Conservation (phyloP, 2,329 filamentous ascomycete species). For the Ophiostoma populinum region DNA sequence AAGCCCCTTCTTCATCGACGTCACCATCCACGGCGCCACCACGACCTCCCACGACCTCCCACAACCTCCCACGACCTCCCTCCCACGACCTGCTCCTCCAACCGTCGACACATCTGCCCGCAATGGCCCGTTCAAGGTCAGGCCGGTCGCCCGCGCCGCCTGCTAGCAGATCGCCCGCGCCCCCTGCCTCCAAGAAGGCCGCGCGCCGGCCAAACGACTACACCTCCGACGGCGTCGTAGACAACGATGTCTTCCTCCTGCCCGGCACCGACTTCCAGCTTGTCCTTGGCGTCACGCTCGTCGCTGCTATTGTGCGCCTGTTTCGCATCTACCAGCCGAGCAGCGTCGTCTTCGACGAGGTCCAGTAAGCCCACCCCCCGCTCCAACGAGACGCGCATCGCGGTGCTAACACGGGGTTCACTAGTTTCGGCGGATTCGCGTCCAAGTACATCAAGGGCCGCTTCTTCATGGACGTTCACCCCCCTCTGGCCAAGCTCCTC, state of each 20-base stretch:
- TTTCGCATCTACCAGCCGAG: constrained; percentile 93
- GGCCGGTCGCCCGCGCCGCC: constrained; percentile 1
- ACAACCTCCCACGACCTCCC: too few species aligned
- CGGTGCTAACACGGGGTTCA: constrained; percentile 1
- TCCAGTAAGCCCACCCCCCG: constrained; percentile 54
- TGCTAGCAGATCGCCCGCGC: background rate
- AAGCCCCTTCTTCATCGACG: too few species aligned
- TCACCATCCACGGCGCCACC: too few species aligned
- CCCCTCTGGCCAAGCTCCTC: constrained; percentile 87
- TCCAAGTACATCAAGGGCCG: constrained; percentile 98
- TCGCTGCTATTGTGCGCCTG: constrained; percentile 66
- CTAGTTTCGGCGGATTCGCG: constrained; percentile 90
- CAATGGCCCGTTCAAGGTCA: constrained; percentile 1
- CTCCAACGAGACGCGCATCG: constrained; percentile 9
- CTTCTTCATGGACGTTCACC: constrained; percentile 99
- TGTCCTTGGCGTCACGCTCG: constrained; percentile 51
- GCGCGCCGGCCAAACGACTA: constrained; percentile 33
- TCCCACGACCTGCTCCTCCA: too few species aligned
- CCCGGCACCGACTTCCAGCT: constrained; percentile 70
- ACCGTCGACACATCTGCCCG: too few species aligned
- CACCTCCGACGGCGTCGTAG: constrained; percentile 60
- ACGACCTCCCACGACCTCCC: too few species aligned
- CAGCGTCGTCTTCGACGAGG: constrained; percentile 97
- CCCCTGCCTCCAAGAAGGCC: constrained; percentile 7
- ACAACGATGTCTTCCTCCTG: constrained; percentile 85